Base-by-base conservation (phyloP, 257 asterid genomes). In the Cinchona pubescens region DNA sequence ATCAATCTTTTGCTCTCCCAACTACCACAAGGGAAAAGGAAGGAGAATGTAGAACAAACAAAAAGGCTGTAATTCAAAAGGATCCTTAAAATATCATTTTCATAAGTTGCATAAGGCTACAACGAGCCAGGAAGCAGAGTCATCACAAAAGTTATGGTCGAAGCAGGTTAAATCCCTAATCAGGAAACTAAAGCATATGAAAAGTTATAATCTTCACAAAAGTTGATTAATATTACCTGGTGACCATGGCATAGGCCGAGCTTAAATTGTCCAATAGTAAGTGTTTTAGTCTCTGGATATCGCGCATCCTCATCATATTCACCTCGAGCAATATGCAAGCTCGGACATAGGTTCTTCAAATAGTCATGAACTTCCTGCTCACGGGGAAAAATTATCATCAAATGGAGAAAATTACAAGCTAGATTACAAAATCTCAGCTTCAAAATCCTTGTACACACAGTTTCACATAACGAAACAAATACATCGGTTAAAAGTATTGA, bases 171-270 rank as follows among this genome's bases (percentile, higher is more conserved):
- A 27, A 59, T 53, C 55, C 48, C 62, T 56, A 53, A 27, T 0
- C 1, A 18, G 23, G 21, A 16, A 49, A 49, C 23, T 21, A 49
- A 77, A 49, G 21, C 40, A 29, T 58, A n/a, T 25, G 2, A 25
- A 58, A n/a, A 2, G 2, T 12, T 61, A 16, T 18, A 27, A 63
- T 11, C 32, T 27, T 15, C 23, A n/a, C 78, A 75, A 65, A 46
- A 82, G 71, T 49, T 35, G 49, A 81, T n/a, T n/a, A 73, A 69
- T 3, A 71, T 4, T 56, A 94, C 98, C 97, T 91, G 98, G 83
- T 94, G 97, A 69, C 98, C 98, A 83, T 94, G 97, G 88, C 98
- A 94, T 40, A 94, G 83, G 45, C 98, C 98, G 23, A 94, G 91
- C 90, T 94, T 94, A 80, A 94, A 94, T 85, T 94, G 98, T 27